phyloP scores from a whole-genome alignment of 352 stramenopile species.

The Peronospora belbahrii region DNA sequence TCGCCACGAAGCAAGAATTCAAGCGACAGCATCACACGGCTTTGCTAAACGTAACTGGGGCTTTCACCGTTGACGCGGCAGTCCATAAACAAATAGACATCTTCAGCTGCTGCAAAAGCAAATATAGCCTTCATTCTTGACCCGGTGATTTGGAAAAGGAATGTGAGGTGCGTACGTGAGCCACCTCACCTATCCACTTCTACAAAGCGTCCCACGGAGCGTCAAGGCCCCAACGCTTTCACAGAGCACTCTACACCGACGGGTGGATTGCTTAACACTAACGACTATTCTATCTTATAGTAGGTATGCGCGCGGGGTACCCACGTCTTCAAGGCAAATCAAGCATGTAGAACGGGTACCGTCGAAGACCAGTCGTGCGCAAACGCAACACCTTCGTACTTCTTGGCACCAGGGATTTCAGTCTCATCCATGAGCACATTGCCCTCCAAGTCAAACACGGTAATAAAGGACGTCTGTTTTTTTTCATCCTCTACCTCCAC shows the following conservation, averaged over 20 bases:
- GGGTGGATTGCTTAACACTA: slow-evolving; percentile 13
- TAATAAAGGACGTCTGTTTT: slow-evolving; percentile 89
- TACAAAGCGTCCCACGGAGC: slow-evolving; percentile 7
- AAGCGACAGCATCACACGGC: slow-evolving; percentile 63
- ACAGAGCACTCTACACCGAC: slow-evolving; percentile 19
- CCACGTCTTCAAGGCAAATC: slow-evolving; percentile 7
- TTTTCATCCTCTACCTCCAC: slow-evolving; percentile 87
- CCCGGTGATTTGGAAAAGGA: slow-evolving; percentile 6
- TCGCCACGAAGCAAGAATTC: slow-evolving; percentile 72
- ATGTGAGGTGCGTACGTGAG: not conserved
- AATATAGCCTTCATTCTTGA: slow-evolving; percentile 30
- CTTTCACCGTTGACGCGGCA: slow-evolving; percentile 27
- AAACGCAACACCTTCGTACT: slow-evolving; percentile 92
- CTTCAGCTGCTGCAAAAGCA: slow-evolving; percentile 5
- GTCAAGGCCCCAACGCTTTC: not conserved
- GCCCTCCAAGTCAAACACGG: slow-evolving; percentile 88
- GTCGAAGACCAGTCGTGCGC: slow-evolving; percentile 64
- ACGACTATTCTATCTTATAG: slow-evolving; percentile 17
- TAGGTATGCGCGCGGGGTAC: slow-evolving; percentile 8
- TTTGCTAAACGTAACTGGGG: slow-evolving; percentile 74
- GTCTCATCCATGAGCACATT: slow-evolving; percentile 88
- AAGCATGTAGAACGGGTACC: slow-evolving; percentile 10
- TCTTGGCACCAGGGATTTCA: slow-evolving; percentile 83
- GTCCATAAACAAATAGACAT: slow-evolving; percentile 12
- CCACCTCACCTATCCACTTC: slow-evolving; percentile 2